Conservation (phyloP, 2,329 filamentous ascomycete species). For the Fusarium sp. region DNA sequence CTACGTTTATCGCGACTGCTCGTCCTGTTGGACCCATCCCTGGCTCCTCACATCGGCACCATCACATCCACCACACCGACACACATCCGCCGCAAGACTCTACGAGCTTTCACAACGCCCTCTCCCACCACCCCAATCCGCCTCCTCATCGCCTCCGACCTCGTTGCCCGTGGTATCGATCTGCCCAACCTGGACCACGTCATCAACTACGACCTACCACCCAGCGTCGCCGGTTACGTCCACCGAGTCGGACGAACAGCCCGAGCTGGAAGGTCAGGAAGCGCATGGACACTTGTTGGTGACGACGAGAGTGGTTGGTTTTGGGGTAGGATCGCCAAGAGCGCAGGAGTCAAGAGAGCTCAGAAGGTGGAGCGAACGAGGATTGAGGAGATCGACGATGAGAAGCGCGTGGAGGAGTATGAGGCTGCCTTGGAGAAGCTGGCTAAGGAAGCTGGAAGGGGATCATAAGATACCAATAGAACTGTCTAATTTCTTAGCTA, state of each 20-base stretch:
- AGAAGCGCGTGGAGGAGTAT: slow-evolving; percentile 62
- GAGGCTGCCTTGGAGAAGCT: slow-evolving; percentile 71
- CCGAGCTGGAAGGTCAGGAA: slow-evolving; percentile 79
- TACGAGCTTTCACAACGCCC: slow-evolving; percentile 74
- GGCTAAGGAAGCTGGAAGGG: slow-evolving; percentile 67
- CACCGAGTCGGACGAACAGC: slow-evolving; percentile 94
- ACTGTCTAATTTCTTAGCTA: neutral
- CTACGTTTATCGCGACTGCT: slow-evolving; percentile 88
- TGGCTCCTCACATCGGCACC: slow-evolving; percentile 71
- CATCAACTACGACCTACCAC: slow-evolving; percentile 92
- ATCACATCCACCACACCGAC: slow-evolving; percentile 85
- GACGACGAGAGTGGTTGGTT: slow-evolving; percentile 92
- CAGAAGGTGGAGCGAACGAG: slow-evolving; percentile 62
- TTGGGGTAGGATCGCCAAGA: slow-evolving; percentile 81
- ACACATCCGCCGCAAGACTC: slow-evolving; percentile 73
- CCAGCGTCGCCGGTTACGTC: slow-evolving; percentile 84
- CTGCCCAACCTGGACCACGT: slow-evolving; percentile 83
- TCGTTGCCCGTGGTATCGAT: slow-evolving; percentile 92
- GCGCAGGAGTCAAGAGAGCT: slow-evolving; percentile 61
- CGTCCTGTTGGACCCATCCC: slow-evolving; percentile 70
- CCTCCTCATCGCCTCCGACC: slow-evolving; percentile 89
- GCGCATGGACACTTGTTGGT: slow-evolving; percentile 88
- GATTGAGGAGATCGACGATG: slow-evolving; percentile 60
- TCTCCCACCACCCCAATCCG: slow-evolving; percentile 70
- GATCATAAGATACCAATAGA: slow-evolving; percentile 17